phyloP scores from a whole-genome alignment of 371 early-diverging fungal species.

The Mortierella sp. region DNA sequence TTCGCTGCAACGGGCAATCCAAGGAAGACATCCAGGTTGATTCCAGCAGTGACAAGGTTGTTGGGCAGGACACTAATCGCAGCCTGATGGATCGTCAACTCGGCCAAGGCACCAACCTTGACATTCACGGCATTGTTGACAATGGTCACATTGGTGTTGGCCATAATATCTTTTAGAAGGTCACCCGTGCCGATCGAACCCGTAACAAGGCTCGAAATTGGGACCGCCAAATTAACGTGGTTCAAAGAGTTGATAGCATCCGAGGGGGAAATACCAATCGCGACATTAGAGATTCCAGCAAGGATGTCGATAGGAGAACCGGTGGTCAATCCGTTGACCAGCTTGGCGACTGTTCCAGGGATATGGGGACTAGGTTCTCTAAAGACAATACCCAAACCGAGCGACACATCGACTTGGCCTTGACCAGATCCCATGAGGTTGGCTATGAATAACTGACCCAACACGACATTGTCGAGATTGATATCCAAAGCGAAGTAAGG shows the following conservation, averaged over 20 bases:
- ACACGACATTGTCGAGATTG: slow-evolving; percentile 32
- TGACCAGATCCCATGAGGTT: slow-evolving; percentile 42
- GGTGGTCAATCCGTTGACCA: slow-evolving; percentile 34
- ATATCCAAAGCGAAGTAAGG: slow-evolving; percentile 48
- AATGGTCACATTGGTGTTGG: slow-evolving; percentile 33
- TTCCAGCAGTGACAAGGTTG: slow-evolving; percentile 32
- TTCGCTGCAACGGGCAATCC: slow-evolving; percentile 45
- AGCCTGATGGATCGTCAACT: slow-evolving; percentile 42
- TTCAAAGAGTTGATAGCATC: slow-evolving; percentile 46
- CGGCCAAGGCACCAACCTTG: slow-evolving; percentile 38
- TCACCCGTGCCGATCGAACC: slow-evolving; percentile 26
- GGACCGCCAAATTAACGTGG: slow-evolving; percentile 17
- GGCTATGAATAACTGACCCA: slow-evolving; percentile 40
- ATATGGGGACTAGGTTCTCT: slow-evolving; percentile 37
- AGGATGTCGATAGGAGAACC: slow-evolving; percentile 28
- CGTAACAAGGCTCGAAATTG: slow-evolving; percentile 30
- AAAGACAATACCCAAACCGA: slow-evolving; percentile 48
- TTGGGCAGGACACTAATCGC: slow-evolving; percentile 42
- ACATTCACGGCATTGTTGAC: slow-evolving; percentile 27
- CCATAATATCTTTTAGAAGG: slow-evolving; percentile 12
- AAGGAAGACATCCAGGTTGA: slow-evolving; percentile 48
- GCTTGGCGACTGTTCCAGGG: slow-evolving; percentile 26
- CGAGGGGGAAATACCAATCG: slow-evolving; percentile 36
- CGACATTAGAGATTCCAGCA: slow-evolving; percentile 37
- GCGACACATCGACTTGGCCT: slow-evolving; percentile 39